phyloP scores from a whole-genome alignment of 257 asterid genomes.

The Echium plantagineum region DNA sequence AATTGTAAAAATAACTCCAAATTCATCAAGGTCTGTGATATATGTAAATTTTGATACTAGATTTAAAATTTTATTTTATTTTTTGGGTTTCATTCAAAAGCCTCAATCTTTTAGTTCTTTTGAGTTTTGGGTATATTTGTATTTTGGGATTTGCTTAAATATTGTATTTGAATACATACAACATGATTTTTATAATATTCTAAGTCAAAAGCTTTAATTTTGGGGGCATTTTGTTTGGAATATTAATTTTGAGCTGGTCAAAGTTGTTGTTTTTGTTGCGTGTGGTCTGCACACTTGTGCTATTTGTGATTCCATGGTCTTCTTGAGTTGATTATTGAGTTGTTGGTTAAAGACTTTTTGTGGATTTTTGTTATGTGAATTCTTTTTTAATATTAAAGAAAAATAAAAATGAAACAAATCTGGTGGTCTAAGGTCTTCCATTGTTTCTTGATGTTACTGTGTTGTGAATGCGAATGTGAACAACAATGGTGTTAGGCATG shows the following conservation, averaged over 20 bases:
- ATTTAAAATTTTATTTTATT: no score
- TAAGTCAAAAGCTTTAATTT: background rate
- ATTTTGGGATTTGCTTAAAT: no score
- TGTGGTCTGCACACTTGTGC: slow-evolving; percentile 7
- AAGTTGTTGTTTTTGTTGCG: background rate
- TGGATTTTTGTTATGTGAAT: slow-evolving; percentile 9
- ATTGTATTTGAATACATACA: background rate
- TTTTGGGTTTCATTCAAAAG: no score
- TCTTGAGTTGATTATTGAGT: slow-evolving; percentile 11
- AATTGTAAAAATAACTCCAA: background rate
- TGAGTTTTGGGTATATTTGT: no score
- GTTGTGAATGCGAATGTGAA: no score
- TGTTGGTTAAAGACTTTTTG: slow-evolving; percentile 8
- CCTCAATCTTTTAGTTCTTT: no score
- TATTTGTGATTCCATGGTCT: slow-evolving; percentile 40
- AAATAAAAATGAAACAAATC: slow-evolving; percentile 21
- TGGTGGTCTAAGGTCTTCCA: slow-evolving; percentile 15
- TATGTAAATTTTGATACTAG: background rate
- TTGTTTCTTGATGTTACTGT: slow-evolving; percentile 28
- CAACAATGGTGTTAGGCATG: no score
- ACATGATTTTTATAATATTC: no score
- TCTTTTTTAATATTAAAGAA: slow-evolving; percentile 2
- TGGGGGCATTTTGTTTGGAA: background rate
- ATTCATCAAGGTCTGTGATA: slow-evolving; percentile 8
- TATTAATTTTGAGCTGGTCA: slow-evolving; percentile 10